Percentiles rank a stretch among this genome's conserved stretches.
Conservation (phyloP, 164 flowering plant genomes). For the Vitis cinerea region DNA sequence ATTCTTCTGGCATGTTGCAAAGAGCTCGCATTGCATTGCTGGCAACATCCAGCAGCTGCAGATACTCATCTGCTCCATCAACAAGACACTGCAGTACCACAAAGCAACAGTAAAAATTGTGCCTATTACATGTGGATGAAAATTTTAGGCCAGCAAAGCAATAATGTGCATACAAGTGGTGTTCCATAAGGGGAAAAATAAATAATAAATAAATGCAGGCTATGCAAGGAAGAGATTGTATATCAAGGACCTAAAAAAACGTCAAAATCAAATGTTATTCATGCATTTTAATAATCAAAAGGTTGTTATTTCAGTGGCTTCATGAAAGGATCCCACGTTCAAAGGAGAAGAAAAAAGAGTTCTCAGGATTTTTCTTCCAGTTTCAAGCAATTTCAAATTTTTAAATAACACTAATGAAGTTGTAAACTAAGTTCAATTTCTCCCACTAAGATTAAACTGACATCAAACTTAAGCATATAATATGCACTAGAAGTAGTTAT, state of each 20-base stretch:
- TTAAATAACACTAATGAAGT: neutral
- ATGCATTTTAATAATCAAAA: too few species aligned
- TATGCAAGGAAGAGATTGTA: too few species aligned
- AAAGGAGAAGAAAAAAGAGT: too few species aligned
- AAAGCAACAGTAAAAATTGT: neutral
- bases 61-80: conserved; percentile 96
- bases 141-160: neutral
- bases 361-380: neutral
- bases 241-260: too few species aligned
- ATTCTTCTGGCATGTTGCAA: conserved; percentile 70
- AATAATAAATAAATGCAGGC: too few species aligned
- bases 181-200: too few species aligned
- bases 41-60: conserved; percentile 88
- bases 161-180: too few species aligned
- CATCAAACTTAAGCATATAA: neutral
- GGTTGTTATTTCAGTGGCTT: too few species aligned
- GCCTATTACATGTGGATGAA: neutral
- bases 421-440: neutral
- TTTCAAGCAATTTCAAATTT: neutral
- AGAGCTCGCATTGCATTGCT: conserved; percentile 75
- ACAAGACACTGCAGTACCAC: conserved; percentile 66
- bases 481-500: neutral
- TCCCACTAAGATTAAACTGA: neutral
- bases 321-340: too few species aligned
- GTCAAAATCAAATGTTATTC: too few species aligned